Evolutionary conservation across 345 rosid species (phyloP).

Genomic region (Gossypium bickii): DNA sequence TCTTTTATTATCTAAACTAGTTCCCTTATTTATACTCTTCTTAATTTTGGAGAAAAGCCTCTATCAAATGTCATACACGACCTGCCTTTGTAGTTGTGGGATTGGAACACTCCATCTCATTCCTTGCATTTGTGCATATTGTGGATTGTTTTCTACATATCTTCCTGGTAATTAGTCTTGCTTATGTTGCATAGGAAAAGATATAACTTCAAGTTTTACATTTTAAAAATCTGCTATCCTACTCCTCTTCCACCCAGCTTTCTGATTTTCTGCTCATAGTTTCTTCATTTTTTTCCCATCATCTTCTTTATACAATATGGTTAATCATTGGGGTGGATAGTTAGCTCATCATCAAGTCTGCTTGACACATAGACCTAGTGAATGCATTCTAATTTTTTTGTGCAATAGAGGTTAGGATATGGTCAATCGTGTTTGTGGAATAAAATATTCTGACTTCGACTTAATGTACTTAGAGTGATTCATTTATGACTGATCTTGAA

Average conservation of each 20-base stretch:
- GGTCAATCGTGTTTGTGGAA: not conserved
- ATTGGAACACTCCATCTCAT: not conserved
- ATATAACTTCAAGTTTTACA: not conserved
- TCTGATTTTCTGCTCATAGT: not conserved
- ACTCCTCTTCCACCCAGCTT: not conserved
- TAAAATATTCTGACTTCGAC: slow-evolving; percentile 11
- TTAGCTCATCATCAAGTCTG: not conserved
- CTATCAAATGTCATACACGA: not conserved
- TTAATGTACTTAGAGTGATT: slow-evolving; percentile 15
- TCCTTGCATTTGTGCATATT: not conserved
- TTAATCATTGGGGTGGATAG: not conserved
- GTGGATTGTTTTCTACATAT: not conserved
- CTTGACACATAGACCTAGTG: not conserved
- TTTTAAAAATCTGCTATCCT: not conserved
- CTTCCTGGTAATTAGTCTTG: not conserved
- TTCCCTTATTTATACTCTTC: not conserved
- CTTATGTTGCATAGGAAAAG: not conserved
- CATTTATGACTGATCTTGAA: slow-evolving; percentile 18
- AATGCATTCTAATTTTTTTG: not conserved
- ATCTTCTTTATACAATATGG: not conserved
- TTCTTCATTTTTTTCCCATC: not conserved
- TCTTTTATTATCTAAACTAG: not conserved
- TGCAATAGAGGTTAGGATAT: not conserved
- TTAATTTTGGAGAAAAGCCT: not conserved
- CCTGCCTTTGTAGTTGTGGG: not conserved